Percentiles rank a stretch among this genome's conserved stretches.
Evolutionary conservation across 768 basidiomycete species (phyloP).

Genomic region (Tricholoma furcatifolium): DNA sequence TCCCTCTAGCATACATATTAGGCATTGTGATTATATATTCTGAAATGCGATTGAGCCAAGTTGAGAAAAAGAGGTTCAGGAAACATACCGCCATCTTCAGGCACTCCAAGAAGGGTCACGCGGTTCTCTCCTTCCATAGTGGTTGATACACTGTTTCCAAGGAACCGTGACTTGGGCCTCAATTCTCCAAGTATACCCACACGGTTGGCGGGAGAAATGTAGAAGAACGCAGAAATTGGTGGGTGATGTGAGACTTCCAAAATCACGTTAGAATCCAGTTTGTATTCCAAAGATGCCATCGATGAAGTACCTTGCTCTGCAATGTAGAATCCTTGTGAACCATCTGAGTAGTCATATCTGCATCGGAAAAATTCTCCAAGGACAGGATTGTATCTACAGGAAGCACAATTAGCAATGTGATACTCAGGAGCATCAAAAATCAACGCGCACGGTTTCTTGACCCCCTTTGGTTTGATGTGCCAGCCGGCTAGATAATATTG

Average conservation of each 20-base stretch:
- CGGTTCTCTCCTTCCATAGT: constrained; percentile 96
- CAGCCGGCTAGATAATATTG: constrained; percentile 98
- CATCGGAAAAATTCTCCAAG: constrained; percentile 99
- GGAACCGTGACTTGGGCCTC: constrained; percentile 91
- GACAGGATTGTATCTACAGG: constrained; percentile 86
- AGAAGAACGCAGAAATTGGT: constrained; percentile 93
- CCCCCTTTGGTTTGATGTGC: constrained; percentile 99
- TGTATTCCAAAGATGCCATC: background rate
- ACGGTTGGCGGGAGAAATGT: constrained; percentile 88
- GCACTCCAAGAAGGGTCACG: constrained; percentile 76
- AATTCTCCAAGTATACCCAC: constrained; percentile 89
- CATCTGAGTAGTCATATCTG: constrained; percentile 88
- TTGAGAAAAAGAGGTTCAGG: constrained; percentile 1
- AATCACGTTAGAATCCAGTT: background rate
- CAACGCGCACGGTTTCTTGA: constrained; percentile 90
- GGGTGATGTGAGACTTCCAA: constrained; percentile 90
- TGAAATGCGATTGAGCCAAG: constrained; percentile 24
- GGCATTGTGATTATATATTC: constrained; percentile 95
- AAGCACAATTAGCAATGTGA: constrained; percentile 2
- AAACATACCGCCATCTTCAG: constrained; percentile 80
- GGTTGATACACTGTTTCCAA: constrained; percentile 96
- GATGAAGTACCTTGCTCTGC: constrained; percentile 80
- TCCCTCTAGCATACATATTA: constrained; percentile 93
- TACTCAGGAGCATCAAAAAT: constrained; percentile 1
- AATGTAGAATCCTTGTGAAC: constrained; percentile 91